Conservation (phyloP, 257 asterid genomes). For the Thymus mandschuricus region DNA sequence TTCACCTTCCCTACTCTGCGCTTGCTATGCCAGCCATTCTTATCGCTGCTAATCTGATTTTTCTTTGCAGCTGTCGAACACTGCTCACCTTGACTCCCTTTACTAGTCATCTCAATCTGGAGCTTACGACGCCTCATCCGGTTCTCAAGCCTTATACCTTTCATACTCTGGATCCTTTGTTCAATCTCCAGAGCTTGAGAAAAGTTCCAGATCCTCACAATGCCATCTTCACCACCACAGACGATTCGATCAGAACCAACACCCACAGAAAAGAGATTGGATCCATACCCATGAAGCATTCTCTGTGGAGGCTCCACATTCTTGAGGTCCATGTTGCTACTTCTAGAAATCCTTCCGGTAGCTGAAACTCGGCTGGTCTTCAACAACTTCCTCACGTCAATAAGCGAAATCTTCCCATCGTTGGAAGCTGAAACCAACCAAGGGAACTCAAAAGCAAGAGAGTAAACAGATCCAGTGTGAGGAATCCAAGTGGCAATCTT, state of each 20-base stretch:
- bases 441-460: slow-evolving; percentile 96
- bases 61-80: slow-evolving; percentile 82
- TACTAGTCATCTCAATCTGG: slow-evolving; percentile 49
- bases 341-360: slow-evolving; percentile 33
- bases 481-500: slow-evolving; percentile 86
- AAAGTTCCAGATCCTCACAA: slow-evolving; percentile 90
- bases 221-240: slow-evolving; percentile 94
- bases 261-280: slow-evolving; percentile 73
- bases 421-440: slow-evolving; percentile 93
- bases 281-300: slow-evolving; percentile 84
- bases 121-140: slow-evolving; percentile 80
- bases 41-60: slow-evolving; percentile 63
- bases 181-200: slow-evolving; percentile 87
- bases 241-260: slow-evolving; percentile 81
- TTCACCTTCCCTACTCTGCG: slow-evolving; percentile 74
- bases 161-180: slow-evolving; percentile 51
- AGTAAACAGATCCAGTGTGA: slow-evolving; percentile 74
- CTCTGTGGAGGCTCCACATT: slow-evolving; percentile 83
- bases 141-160: slow-evolving; percentile 74
- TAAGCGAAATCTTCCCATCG: slow-evolving; percentile 84
- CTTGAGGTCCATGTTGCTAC: slow-evolving; percentile 38
- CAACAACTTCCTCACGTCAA: slow-evolving; percentile 78
- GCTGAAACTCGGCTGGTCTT: slow-evolving; percentile 44
- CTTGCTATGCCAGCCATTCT: slow-evolving; percentile 73
- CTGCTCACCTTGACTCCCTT: slow-evolving; percentile 60